Evolutionary conservation across 352 stramenopile genomes (phyloP), one percentile per base, ranked within the genome.

Genomic region (Phytophthora sp.): DNA sequence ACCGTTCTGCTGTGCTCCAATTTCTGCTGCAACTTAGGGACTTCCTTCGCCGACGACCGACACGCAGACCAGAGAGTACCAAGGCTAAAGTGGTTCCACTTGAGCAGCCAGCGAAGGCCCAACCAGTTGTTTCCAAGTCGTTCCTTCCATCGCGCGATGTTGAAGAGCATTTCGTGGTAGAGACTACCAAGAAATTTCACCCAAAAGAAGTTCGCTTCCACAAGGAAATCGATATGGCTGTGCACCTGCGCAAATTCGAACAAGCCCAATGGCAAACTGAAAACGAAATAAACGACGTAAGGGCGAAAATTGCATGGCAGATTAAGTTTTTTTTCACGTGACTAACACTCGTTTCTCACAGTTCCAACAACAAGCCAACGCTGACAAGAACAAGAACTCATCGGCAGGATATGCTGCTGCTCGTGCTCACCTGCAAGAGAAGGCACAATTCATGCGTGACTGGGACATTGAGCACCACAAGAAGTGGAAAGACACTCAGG

Each of bases 181-280:
- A 81, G 18, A 83, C 66, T 4, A 69, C 51, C 11, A 66, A 78
- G n/a, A 64, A 77, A 44, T 72, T 80, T 11, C 73, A 79, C 8
- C 82, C 84, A 7, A 76, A 58, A 15, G 69, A 85, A 0, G 50
- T 89, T 20, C 50, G 61, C 12, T 90, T 90, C 57, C 44, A 79
- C 55, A 89, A 91, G 52, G 71, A 71, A n/a, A 64, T 93, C 53
- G 77, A 93, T 60, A 93, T 88, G 78, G 79, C 69, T 0, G 75
- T 93, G 7, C 65, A 93, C 26, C 57, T 90, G 49, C 72, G 82
- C 16, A 84, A 82, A 44, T 93, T 90, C 21, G 54, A 84, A 27
- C 76, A 90, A 67, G 56, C 73, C 1, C 81, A 89, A 31, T 92
- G 81, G 82, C 35, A 68, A 13, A 55, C 65, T 13, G 79, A 90